phyloP scores from a whole-genome alignment of 495 filamentous ascomycete genomes.

The Aspergillus cavernicola region DNA sequence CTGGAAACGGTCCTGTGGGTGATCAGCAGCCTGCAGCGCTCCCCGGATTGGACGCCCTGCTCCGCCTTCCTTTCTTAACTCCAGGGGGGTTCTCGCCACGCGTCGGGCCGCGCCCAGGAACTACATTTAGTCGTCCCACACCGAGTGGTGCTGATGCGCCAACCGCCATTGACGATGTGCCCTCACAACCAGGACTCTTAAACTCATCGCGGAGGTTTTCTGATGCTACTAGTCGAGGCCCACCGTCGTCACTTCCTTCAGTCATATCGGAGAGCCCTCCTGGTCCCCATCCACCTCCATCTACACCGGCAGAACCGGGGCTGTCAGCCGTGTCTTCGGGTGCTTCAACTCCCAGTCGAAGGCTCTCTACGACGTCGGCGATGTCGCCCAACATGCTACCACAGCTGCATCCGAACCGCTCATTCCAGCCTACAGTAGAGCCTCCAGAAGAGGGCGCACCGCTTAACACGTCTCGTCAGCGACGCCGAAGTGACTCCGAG shows the following conservation, averaged over 20 bases:
- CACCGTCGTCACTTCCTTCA: constrained; percentile 33
- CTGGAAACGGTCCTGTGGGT: constrained; percentile 41
- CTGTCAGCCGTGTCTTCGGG: constrained; percentile 56
- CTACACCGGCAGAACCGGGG: constrained; percentile 62
- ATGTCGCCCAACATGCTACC: constrained; percentile 33
- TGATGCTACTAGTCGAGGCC: constrained; percentile 31
- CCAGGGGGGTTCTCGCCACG: constrained; percentile 48
- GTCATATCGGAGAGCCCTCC: constrained; percentile 54
- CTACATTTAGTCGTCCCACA: constrained; percentile 49
- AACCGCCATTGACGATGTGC: constrained; percentile 41
- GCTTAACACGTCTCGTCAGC: constrained; percentile 41
- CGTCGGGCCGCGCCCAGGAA: constrained; percentile 45
- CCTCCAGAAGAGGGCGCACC: constrained; percentile 24
- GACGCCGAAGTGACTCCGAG: constrained; percentile 60
- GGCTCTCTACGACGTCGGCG: constrained; percentile 52
- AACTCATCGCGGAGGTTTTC: constrained; percentile 34
- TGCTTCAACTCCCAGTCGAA: constrained; percentile 51
- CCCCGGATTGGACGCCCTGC: constrained; percentile 44
- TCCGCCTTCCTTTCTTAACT: constrained; percentile 57
- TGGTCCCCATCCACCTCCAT: constrained; percentile 63
- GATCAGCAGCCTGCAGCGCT: constrained; percentile 43
- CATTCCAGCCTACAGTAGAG: constrained; percentile 33
- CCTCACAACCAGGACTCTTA: constrained; percentile 36
- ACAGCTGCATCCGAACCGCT: constrained; percentile 31
- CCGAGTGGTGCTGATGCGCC: constrained; percentile 42